Evolutionary conservation across 148 eudicot genomes (phyloP).

Genomic region (Camellia granthamiana): DNA sequence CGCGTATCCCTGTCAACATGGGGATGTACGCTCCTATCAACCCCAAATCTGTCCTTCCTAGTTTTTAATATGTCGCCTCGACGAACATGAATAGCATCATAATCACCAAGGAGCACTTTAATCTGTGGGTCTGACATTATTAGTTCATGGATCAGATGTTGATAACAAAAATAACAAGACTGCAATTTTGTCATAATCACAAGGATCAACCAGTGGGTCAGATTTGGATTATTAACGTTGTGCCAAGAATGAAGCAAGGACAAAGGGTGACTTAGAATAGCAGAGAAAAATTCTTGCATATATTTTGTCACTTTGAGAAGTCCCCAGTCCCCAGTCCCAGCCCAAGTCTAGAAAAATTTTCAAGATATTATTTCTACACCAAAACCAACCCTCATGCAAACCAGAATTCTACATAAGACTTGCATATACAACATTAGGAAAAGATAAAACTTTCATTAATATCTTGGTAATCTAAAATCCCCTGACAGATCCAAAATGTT

Average conservation of each 20-base stretch:
- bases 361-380: background rate
- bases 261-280: background rate
- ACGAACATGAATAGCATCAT: constrained; percentile 97
- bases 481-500: background rate
- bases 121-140: constrained; percentile 46
- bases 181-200: background rate
- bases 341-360: background rate
- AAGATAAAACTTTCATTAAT: background rate
- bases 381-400: background rate
- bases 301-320: background rate
- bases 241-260: background rate
- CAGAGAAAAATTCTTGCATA: background rate
- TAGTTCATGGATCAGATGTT: constrained; percentile 17
- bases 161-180: background rate
- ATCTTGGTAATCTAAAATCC: background rate
- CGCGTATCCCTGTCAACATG: constrained; percentile 91
- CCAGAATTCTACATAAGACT: background rate
- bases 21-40: constrained; percentile 68
- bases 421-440: background rate
- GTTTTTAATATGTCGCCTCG: constrained; percentile 88
- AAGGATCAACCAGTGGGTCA: background rate
- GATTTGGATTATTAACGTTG: background rate
- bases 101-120: constrained; percentile 78
- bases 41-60: constrained; percentile 85
- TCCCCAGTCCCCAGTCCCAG: background rate